Evolutionary conservation across 805 yeast species (phyloP).

Genomic region (Sugiyamaella mastotermitis): DNA sequence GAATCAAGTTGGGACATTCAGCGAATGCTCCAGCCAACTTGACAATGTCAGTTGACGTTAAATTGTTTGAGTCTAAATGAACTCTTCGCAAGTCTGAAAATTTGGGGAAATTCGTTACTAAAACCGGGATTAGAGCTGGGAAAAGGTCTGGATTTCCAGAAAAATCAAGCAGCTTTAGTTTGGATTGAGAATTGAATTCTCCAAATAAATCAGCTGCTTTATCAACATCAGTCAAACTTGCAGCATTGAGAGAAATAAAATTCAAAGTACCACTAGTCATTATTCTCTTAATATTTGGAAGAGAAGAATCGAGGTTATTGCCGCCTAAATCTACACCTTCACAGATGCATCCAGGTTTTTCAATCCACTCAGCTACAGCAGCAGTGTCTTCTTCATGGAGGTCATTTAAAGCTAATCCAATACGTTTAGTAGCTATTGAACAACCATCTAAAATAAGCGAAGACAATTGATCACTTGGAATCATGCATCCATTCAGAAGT

Average conservation of each 20-base stretch:
- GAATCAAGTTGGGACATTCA: slow-evolving; percentile 58
- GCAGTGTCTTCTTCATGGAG: slow-evolving; percentile 53
- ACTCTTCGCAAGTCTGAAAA: slow-evolving; percentile 59
- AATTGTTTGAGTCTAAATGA: slow-evolving; percentile 64
- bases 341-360: slow-evolving; percentile 36
- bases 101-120: slow-evolving; percentile 61
- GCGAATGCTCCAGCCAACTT: slow-evolving; percentile 64
- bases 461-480: slow-evolving; percentile 41
- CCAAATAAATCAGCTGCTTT: slow-evolving; percentile 42
- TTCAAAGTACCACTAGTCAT: slow-evolving; percentile 29
- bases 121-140: slow-evolving; percentile 51
- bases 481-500: slow-evolving; percentile 70
- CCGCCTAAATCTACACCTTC: slow-evolving; percentile 80
- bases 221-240: slow-evolving; percentile 44
- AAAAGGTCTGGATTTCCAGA: slow-evolving; percentile 64
- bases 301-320: slow-evolving; percentile 46
- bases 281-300: slow-evolving; percentile 14
- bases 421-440: slow-evolving; percentile 45
- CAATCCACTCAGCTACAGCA: slow-evolving; percentile 54
- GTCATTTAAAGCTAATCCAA: slow-evolving; percentile 76
- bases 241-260: slow-evolving; percentile 59
- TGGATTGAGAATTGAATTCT: slow-evolving; percentile 40
- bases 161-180: slow-evolving; percentile 66
- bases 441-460: slow-evolving; percentile 57
- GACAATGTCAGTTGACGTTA: slow-evolving; percentile 50